Evolutionary conservation across 2,329 filamentous ascomycete genomes (phyloP).

Genomic region (Plenodomus tracheiphilus): DNA sequence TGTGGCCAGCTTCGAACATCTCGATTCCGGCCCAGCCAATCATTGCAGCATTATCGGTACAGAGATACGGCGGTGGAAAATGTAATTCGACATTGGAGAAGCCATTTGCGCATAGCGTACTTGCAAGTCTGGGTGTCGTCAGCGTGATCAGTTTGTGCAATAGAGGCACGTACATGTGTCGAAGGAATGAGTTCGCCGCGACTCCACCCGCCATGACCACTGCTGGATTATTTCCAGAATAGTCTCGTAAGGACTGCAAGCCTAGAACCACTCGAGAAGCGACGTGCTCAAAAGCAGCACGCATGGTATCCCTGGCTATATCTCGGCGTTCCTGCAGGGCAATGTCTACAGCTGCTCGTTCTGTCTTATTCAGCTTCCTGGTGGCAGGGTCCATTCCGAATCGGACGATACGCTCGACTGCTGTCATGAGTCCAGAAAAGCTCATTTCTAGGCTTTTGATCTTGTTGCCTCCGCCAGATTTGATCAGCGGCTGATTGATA

Average conservation of each 20-base stretch:
- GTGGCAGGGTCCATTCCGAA: slow-evolving; percentile 37
- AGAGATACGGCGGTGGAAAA: slow-evolving; percentile 76
- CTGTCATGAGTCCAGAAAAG: slow-evolving; percentile 72
- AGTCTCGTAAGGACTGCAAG: slow-evolving; percentile 50
- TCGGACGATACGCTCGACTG: slow-evolving; percentile 62
- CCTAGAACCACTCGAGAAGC: slow-evolving; percentile 73
- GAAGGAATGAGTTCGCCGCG: slow-evolving; percentile 79
- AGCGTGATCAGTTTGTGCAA: slow-evolving; percentile 5
- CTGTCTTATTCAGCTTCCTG: slow-evolving; percentile 30
- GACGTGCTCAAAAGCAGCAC: slow-evolving; percentile 84
- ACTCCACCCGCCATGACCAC: slow-evolving; percentile 90
- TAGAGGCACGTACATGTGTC: slow-evolving; percentile 57
- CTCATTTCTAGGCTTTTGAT: slow-evolving; percentile 40
- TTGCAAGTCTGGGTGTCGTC: slow-evolving; percentile 43
- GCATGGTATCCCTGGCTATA: slow-evolving; percentile 75
- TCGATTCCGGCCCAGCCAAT: slow-evolving; percentile 92
- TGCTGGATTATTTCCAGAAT: slow-evolving; percentile 43
- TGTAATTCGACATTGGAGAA: slow-evolving; percentile 64
- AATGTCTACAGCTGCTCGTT: slow-evolving; percentile 48
- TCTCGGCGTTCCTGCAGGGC: slow-evolving; percentile 63
- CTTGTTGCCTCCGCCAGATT: slow-evolving; percentile 44
- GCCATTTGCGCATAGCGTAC: slow-evolving; percentile 69
- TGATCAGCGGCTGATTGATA: slow-evolving; percentile 68
- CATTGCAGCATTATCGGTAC: slow-evolving; percentile 97
- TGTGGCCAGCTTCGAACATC: slow-evolving; percentile 79